Conservation (phyloP, 2,329 filamentous ascomycete species). For the Penicillium sp. region DNA sequence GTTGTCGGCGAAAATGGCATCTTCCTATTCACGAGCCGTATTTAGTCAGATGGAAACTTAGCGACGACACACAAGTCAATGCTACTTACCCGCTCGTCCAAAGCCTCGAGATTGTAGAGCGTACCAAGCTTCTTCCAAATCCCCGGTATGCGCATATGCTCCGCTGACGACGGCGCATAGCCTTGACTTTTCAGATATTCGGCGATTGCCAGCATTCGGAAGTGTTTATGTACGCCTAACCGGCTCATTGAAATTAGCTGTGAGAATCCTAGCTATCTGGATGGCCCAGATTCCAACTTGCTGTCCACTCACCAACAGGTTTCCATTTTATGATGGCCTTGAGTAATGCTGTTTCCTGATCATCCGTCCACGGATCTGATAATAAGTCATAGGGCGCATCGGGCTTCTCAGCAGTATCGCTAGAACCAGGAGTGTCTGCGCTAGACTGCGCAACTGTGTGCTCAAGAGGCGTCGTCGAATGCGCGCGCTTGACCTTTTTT, state of each 20-base stretch:
- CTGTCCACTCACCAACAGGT: conserved; percentile 64
- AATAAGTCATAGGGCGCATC: conserved; percentile 45
- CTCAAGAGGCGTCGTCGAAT: conserved; percentile 24
- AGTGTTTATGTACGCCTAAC: conserved; percentile 83
- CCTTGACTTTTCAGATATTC: conserved; percentile 75
- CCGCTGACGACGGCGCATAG: conserved; percentile 57
- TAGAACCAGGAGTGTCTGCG: conserved; percentile 24
- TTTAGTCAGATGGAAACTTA: conserved; percentile 6
- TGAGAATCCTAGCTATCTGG: neutral
- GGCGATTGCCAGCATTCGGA: conserved; percentile 81
- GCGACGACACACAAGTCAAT: conserved; percentile 12
- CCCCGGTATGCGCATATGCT: conserved; percentile 80
- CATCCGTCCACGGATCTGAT: conserved; percentile 84
- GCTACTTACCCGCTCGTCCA: conserved; percentile 72
- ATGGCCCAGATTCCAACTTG: neutral
- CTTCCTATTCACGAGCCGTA: conserved; percentile 36
- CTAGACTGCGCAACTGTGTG: conserved; percentile 24
- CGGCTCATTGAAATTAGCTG: conserved; percentile 2
- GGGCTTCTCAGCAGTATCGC: conserved; percentile 27
- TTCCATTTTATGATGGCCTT: conserved; percentile 94
- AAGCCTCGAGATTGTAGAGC: conserved; percentile 76
- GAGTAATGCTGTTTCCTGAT: conserved; percentile 87
- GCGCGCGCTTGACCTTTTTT: conserved; percentile 55
- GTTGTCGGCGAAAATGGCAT: conserved; percentile 50
- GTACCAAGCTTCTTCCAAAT: conserved; percentile 85